A percentile compares a stretch with the other conserved stretches of the same genome.
These are phyloP conservation scores for Eutrema heterophyllum DNA, from an alignment of 345 rosid species.

Conservation along the genomic window DNA sequence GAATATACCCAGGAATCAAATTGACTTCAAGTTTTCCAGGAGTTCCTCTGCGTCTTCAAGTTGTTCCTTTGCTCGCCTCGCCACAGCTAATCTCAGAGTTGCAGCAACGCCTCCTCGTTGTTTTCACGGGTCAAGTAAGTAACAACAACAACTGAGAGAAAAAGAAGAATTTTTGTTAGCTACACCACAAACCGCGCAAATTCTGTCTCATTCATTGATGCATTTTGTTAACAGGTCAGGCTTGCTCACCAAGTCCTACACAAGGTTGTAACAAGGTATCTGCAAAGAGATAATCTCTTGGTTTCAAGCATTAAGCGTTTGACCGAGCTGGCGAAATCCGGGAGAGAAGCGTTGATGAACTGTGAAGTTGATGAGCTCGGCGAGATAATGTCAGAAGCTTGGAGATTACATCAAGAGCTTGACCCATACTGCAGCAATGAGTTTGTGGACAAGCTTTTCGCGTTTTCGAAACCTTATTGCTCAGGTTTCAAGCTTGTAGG, in stretches of 20 bases:
- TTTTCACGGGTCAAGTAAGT: slow-evolving; percentile 94
- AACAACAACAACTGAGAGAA: neutral
- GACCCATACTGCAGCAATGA: slow-evolving; percentile 95
- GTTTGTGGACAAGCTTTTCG: slow-evolving; percentile 70
- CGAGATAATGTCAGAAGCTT: slow-evolving; percentile 86
- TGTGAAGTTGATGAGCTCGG: slow-evolving; percentile 69
- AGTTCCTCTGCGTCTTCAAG: slow-evolving; percentile 84
- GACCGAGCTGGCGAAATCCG: slow-evolving; percentile 68
- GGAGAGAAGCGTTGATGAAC: slow-evolving; percentile 95
- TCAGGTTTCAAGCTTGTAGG: slow-evolving; percentile 95
- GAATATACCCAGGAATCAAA: slow-evolving; percentile 86
- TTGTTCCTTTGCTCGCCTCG: slow-evolving; percentile 67
- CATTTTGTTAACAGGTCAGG: slow-evolving; percentile 54
- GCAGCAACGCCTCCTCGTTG: slow-evolving; percentile 77
- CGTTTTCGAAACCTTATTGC: slow-evolving; percentile 62
- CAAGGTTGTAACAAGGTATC: slow-evolving; percentile 83
- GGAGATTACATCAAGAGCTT: slow-evolving; percentile 96
- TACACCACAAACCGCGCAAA: neutral
- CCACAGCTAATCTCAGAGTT: slow-evolving; percentile 56
- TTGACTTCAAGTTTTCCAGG: slow-evolving; percentile 90
- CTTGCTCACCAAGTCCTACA: slow-evolving; percentile 90
- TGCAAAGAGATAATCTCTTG: slow-evolving; percentile 76
- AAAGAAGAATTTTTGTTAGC: neutral
- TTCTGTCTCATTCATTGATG: slow-evolving; percentile 4
- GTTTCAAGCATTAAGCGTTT: slow-evolving; percentile 83